A percentile compares a stretch with the other conserved stretches of the same genome.
phyloP scores from a whole-genome alignment of 768 basidiomycete genomes.

The Auricularia cornea region DNA sequence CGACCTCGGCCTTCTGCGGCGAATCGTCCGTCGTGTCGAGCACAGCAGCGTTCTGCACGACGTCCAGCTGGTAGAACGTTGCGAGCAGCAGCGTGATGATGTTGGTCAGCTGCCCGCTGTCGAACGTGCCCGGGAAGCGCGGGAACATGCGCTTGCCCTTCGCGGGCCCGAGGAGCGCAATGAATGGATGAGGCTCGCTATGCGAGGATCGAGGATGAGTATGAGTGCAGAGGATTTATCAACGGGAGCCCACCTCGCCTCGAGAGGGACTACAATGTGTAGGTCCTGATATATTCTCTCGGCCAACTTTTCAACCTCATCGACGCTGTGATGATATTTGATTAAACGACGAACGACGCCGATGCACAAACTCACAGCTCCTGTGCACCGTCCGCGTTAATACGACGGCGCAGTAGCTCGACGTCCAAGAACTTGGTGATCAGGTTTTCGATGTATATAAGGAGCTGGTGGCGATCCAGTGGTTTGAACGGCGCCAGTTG shows the following conservation, averaged over 20 bases:
- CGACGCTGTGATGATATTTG: neutral
- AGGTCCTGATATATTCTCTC: slow-evolving; percentile 31
- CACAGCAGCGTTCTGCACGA: slow-evolving; percentile 67
- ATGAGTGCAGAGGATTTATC: neutral
- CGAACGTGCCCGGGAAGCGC: slow-evolving; percentile 77
- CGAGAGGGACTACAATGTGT: slow-evolving; percentile 54
- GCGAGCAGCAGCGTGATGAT: slow-evolving; percentile 87
- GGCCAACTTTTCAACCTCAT: slow-evolving; percentile 46
- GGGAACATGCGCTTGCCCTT: slow-evolving; percentile 94
- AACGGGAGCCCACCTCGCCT: slow-evolving; percentile 88
- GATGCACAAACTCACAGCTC: neutral
- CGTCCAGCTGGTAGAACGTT: slow-evolving; percentile 90
- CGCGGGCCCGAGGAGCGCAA: slow-evolving; percentile 75
- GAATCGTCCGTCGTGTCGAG: slow-evolving; percentile 62
- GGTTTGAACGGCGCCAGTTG: slow-evolving; percentile 26
- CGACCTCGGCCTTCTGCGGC: slow-evolving; percentile 56
- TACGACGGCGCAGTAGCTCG: slow-evolving; percentile 77
- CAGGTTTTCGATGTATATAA: slow-evolving; percentile 71
- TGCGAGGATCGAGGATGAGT: neutral
- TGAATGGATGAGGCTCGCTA: slow-evolving; percentile 93
- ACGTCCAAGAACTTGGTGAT: slow-evolving; percentile 79
- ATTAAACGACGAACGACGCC: neutral
- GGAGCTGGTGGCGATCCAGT: slow-evolving; percentile 66
- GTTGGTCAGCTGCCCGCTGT: slow-evolving; percentile 70
- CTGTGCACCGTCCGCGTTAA: slow-evolving; percentile 35